Conservation (phyloP, 2,329 filamentous ascomycete genomes). For the Neurospora sp. region DNA sequence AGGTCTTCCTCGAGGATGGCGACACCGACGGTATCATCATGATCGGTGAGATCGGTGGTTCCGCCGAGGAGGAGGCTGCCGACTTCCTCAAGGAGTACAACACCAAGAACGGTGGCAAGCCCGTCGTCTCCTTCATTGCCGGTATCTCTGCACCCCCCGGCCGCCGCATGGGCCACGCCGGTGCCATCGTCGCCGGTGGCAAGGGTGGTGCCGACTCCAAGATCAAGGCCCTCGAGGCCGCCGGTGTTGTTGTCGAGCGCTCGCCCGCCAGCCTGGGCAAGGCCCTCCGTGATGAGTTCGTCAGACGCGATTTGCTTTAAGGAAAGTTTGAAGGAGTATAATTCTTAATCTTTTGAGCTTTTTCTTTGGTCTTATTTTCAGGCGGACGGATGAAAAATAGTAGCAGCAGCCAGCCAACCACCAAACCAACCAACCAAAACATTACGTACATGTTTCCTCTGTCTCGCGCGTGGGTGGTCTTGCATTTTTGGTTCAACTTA, state of each 20-base stretch:
- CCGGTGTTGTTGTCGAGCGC: conserved; percentile 92
- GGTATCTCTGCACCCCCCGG: conserved; percentile 96
- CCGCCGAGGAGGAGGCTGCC: conserved; percentile 94
- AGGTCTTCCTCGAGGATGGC: conserved; percentile 89
- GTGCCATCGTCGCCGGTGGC: conserved; percentile 93
- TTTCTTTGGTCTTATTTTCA: conserved; percentile 7
- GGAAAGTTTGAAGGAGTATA: conserved; percentile 6
- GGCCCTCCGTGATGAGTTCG: conserved; percentile 88
- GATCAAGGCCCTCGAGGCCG: conserved; percentile 86
- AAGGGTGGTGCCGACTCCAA: conserved; percentile 98
- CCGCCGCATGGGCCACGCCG: conserved; percentile 96
- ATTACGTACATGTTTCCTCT: neutral
- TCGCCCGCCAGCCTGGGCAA: conserved; percentile 88
- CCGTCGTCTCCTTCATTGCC: conserved; percentile 95
- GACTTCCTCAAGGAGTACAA: conserved; percentile 93
- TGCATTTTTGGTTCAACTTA: neutral
- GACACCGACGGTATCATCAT: conserved; percentile 99
- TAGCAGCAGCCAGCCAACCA: neutral
- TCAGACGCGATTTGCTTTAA: conserved; percentile 90
- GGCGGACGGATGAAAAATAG: neutral
- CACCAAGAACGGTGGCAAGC: conserved; percentile 74
- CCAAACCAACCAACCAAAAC: neutral
- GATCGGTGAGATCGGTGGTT: conserved; percentile 98
- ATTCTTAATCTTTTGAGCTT: conserved; percentile 1
- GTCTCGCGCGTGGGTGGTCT: neutral